Evolutionary conservation across 2,329 filamentous ascomycete species (phyloP).

Genomic region (Alternaria longipes): DNA sequence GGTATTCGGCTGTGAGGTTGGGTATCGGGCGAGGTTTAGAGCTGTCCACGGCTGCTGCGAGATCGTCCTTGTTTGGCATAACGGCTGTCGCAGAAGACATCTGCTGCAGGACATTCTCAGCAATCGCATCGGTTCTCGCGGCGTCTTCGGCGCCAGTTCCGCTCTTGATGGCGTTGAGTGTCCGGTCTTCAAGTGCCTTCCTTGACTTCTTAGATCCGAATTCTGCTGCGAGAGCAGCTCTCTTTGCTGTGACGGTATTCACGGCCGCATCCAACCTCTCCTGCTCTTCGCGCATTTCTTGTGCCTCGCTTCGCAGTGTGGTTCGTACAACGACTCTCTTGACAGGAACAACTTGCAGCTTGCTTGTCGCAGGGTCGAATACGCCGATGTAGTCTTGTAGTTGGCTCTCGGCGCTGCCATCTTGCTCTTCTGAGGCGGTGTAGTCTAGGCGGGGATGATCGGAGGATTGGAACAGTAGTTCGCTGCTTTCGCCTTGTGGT

Average conservation of each 20-base stretch:
- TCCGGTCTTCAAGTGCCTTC: constrained; percentile 75
- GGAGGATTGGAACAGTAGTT: constrained; percentile 68
- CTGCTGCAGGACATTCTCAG: constrained; percentile 64
- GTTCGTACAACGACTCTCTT: constrained; percentile 65
- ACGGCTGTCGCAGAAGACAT: constrained; percentile 69
- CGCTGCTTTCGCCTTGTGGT: constrained; percentile 43
- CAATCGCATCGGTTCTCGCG: constrained; percentile 35
- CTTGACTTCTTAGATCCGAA: constrained; percentile 89
- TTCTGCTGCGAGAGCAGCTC: constrained; percentile 75
- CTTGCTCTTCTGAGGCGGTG: constrained; percentile 61
- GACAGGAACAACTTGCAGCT: constrained; percentile 62
- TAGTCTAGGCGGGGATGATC: constrained; percentile 69
- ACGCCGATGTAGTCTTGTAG: constrained; percentile 70
- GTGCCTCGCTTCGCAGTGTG: constrained; percentile 55
- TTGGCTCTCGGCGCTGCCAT: constrained; percentile 58
- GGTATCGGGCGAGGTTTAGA: constrained; percentile 77
- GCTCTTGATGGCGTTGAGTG: constrained; percentile 73
- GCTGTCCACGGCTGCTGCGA: constrained; percentile 71
- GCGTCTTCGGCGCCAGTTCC: constrained; percentile 20
- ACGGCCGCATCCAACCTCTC: constrained; percentile 38
- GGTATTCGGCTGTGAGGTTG: constrained; percentile 71
- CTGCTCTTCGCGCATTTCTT: constrained; percentile 51
- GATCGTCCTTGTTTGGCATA: constrained; percentile 73
- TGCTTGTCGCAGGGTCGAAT: constrained; percentile 63
- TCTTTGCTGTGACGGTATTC: constrained; percentile 64